phyloP scores from a whole-genome alignment of 2,329 filamentous ascomycete species.

The Periconia macrospinosa region DNA sequence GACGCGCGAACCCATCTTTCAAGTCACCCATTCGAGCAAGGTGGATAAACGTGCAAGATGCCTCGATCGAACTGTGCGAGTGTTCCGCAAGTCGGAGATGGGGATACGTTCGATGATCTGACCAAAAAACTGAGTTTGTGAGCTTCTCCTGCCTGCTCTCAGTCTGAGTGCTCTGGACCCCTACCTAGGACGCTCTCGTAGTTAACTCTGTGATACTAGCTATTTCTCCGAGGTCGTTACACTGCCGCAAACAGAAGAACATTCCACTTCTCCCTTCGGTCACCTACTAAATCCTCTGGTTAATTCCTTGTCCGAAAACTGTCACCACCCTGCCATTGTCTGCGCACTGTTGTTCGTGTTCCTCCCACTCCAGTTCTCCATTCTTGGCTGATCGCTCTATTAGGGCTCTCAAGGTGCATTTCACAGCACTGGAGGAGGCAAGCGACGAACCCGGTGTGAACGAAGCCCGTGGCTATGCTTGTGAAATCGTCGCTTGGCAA shows the following conservation, averaged over 20 bases:
- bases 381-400: neutral
- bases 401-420: conserved; percentile 77
- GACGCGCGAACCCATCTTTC: neutral
- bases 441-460: conserved; percentile 65
- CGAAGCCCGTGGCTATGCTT: conserved; percentile 70
- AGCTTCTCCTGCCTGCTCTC: conserved; percentile 4
- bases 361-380: neutral
- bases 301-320: conserved; percentile 63
- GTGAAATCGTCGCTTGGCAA: conserved; percentile 80
- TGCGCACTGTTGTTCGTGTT: conserved; percentile 70
- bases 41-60: neutral
- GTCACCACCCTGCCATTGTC: conserved; percentile 70
- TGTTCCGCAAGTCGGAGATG: conserved; percentile 60
- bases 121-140: conserved; percentile 69
- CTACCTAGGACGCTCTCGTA: neutral
- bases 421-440: conserved; percentile 60
- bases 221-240: conserved; percentile 60
- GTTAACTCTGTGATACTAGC: conserved; percentile 24
- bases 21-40: neutral
- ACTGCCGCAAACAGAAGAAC: conserved; percentile 70
- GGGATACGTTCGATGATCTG: conserved; percentile 65
- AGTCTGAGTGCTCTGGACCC: neutral
- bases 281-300: conserved; percentile 62
- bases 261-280: conserved; percentile 67
- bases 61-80: conserved; percentile 1